Percentiles rank a stretch among this genome's conserved stretches.
Conservation (phyloP, 805 yeast species). For the Lipomyces sp. region DNA sequence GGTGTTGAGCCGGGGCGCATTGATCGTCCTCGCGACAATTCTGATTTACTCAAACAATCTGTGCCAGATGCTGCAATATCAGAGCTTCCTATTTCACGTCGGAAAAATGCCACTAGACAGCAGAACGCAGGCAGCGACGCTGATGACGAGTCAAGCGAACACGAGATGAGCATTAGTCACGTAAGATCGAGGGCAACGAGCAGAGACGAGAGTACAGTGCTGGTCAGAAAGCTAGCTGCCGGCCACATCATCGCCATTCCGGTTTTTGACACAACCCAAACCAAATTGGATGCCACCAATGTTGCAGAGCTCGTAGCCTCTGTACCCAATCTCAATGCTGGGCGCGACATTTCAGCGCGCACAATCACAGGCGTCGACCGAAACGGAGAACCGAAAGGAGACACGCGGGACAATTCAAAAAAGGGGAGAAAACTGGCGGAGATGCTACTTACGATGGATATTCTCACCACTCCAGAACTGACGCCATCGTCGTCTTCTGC, state of each 20-base stretch:
- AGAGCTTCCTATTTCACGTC: not conserved
- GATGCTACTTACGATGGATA: not conserved
- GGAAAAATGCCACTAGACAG: not conserved
- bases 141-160: not conserved
- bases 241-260: not conserved
- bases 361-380: not conserved
- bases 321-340: not conserved
- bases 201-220: not conserved
- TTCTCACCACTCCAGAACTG: not conserved
- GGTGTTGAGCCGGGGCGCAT: not conserved
- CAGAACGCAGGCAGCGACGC: not conserved
- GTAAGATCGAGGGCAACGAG: not conserved
- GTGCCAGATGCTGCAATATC: not conserved
- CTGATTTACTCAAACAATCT: not conserved
- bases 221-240: not conserved
- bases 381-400: not conserved
- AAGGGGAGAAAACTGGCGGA: constrained; percentile 1
- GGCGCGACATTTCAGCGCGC: not conserved
- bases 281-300: not conserved
- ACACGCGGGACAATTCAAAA: not conserved
- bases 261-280: not conserved
- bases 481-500: not conserved
- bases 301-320: not conserved
- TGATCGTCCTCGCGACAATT: not conserved
- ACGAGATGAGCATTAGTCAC: not conserved